Evolutionary conservation across 768 basidiomycete genomes (phyloP), one percentile per base, ranked within the genome.

Genomic region (Termitomyces eurrhizus): DNA sequence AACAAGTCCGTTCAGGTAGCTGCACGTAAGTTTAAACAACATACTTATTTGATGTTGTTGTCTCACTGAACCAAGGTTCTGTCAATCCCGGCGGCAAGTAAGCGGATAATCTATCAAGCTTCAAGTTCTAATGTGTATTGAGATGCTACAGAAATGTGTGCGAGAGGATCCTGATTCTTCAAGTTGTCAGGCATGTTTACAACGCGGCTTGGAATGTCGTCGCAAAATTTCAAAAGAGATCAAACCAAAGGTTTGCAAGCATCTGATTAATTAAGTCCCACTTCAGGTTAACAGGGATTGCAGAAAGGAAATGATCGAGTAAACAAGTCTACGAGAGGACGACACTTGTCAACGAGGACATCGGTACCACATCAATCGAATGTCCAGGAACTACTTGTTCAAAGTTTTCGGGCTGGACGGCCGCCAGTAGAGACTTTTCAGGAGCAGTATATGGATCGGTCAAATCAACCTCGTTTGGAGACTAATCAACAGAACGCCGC

Each of bases 11-110:
- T 42, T 29, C 29, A 13, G 41, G 54, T 55, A 29, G 29, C 12
- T 55, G 54, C 54, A 55, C 54, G 54, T 55, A 33, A 55, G 54
- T 55, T 55, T 55, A 33, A 55, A 55, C 53, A n/a, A 12, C 18
- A 42, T 41, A n/a, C n/a, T n/a, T n/a, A n/a, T 21, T 18, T n/a
- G 26, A 21, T 55, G 8, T 8, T 54, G 32, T 29, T 6, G 42
- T 32, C 54, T 42, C 7, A 54, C 18, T 32, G 39, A 42, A n/a
- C 12, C 0, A 55, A 52, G 54, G 12, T 55, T 33, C 14, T 55
- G 54, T 55, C 5, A 9, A 44, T 44, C 29, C 54, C 54, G 54
- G 29, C 54, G 54, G 54, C 18, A 33, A 44, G 54, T 55, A 55
- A 44, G 54, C 12, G 32, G 41, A 44, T 11, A 42, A n/a, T 55